Evolutionary conservation across 2,329 filamentous ascomycete genomes (phyloP), one percentile per base, ranked within the genome.

Genomic region (Thielaviopsis populi): DNA sequence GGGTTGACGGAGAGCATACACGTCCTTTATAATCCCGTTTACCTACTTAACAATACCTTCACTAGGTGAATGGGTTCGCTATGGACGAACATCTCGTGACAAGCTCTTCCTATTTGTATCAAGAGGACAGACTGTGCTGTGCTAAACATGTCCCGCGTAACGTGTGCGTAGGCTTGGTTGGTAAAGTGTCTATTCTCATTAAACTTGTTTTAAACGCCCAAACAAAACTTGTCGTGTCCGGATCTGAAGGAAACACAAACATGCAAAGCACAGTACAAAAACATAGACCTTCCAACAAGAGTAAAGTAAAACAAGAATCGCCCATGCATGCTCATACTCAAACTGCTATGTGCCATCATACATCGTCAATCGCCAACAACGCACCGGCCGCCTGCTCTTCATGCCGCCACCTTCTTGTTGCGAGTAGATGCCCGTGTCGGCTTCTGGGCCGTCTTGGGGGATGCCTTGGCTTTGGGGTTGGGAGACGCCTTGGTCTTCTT

Each of bases 21-120:
- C 73, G 78, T 80, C 77, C 78, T 82, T 83, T 78, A 82, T 81
- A 83, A 83, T 83, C 80, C 78, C 75, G 74, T 75, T 73, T 74
- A 75, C 74, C 75, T 75, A 56, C 53, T 37, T 56, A 30, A 33
- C 19, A 30, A 33, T 19, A 56, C 27, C 53, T 62, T 33, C 56
- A 59, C 69, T 67, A 77, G 76, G 78, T 76, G 76, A 75, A 74
- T 75, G 77, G 81, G 80, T 83, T 83, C 81, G 81, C 81, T 83
- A 80, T 80, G 80, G 73, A 80, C 80, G 76, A 72, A 83, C 79
- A 83, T 79, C 30, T 53, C 56, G 27, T 27, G n/a, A 62, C 33
- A 19, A 53, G 10, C 33, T 27, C 59, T 6, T 62, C 42, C 17
- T 13, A 33, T 43, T 33, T 27, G 7, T 56, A 30, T 7, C 15